Evolutionary conservation across 257 asterid genomes (phyloP).

Genomic region (Przewalskia tangutica): DNA sequence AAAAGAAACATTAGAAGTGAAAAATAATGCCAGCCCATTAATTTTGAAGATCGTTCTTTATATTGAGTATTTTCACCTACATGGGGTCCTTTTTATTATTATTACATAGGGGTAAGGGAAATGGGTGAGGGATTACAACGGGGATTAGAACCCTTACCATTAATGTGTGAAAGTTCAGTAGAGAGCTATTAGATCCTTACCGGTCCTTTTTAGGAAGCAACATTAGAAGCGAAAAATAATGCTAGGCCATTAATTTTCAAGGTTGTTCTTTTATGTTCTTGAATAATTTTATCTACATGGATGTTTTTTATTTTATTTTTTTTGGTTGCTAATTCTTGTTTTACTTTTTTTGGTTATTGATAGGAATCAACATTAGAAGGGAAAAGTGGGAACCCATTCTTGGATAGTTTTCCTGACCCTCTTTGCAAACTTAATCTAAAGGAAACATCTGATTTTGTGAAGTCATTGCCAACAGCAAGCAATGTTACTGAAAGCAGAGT

Average conservation of each 20-base stretch:
- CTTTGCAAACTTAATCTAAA: slow-evolving; percentile 74
- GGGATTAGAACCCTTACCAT: no score
- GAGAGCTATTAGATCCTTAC: no score
- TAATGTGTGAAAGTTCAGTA: no score
- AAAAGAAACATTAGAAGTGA: slow-evolving; percentile 39
- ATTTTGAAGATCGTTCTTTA: not conserved
- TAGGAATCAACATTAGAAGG: slow-evolving; percentile 49
- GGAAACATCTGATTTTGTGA: slow-evolving; percentile 79
- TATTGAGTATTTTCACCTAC: not conserved
- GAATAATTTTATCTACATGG: not conserved
- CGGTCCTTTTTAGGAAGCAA: slow-evolving; percentile 29
- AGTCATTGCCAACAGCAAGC: slow-evolving; percentile 46
- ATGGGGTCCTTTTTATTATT: not conserved
- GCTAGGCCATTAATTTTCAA: not conserved
- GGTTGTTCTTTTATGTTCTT: not conserved
- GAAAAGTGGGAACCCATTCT: slow-evolving; percentile 41
- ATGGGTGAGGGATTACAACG: no score
- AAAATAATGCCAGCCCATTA: not conserved
- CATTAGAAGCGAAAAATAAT: slow-evolving; percentile 21
- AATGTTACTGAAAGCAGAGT: slow-evolving; percentile 23
- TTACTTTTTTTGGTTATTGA: not conserved
- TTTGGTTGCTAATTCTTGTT: not conserved
- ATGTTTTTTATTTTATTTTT: not conserved
- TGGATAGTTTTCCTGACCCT: slow-evolving; percentile 55
- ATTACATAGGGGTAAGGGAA: not conserved